Evolutionary conservation across 169 alveolate genomes (phyloP), one percentile per base, ranked within the genome.

Genomic region (Miamiensis avidus): DNA sequence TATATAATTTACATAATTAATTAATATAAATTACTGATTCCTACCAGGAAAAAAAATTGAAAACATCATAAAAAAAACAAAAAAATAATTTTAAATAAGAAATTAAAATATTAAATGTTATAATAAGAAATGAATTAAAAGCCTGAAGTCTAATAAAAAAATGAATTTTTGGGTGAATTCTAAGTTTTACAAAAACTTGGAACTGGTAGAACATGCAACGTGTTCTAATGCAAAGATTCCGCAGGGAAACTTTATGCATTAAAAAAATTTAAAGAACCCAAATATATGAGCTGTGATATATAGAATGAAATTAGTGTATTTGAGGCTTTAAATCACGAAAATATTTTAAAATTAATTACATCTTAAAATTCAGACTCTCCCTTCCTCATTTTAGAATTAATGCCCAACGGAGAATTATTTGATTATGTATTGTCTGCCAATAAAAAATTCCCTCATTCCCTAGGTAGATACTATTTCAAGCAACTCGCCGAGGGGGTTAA

Each of bases 401-500:
- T 49, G 69, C 69, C 69, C 69, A 79, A 79, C 25, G 84, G 84
- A 16, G 84, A 79, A 49, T 79, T 79, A 79, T 79, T 49, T 64
- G 74, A 79, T 49, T 79, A 79, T 30, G 65, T 79, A 28, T n/a
- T 64, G 28, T 74, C 27, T 0, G 31, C 64, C 29, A 34, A 34
- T 26, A 33, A 65, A 11, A 33, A 34, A 28, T 79, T 79, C 15
- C 76, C 34, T n/a, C 87, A 88, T 34, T 74, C 73, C 4, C 29
- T 74, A 65, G 89, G 82, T 6, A 49, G 79, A 33, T 83, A 72
- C 75, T 88, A 83, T 75, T 88, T 88, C 73, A n/a, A 65, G 0
- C 84, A 88, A 73, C n/a, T 88, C 29, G 69, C 83, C 65, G 65
- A 78, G 74, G 92, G 89, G 27, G 82, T 92, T 27, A 84, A 84